Percentiles rank a stretch among this genome's conserved stretches.
Conservation (phyloP, 345 rosid species). For the Garcia nutans region DNA sequence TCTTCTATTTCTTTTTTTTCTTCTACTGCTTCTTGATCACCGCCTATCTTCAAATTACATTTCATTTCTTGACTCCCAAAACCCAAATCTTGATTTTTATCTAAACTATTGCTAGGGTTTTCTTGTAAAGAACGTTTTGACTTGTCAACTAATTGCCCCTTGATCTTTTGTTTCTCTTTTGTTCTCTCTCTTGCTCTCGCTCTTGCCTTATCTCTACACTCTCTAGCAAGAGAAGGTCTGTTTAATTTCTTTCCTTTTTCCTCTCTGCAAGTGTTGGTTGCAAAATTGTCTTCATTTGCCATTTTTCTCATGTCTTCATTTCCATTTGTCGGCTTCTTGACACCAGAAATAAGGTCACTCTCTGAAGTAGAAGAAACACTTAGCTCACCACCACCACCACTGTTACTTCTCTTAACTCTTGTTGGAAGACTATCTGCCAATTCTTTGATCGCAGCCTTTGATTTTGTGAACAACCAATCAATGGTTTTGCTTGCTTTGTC, state of each 20-base stretch:
- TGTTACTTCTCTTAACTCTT: conserved; percentile 19
- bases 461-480: conserved; percentile 50
- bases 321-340: conserved; percentile 13
- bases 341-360: conserved; percentile 41
- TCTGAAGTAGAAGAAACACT: conserved; percentile 37
- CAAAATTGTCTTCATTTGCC: conserved; percentile 11
- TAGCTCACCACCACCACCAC: conserved; percentile 12
- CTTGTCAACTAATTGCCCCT: conserved; percentile 14
- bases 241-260: conserved; percentile 19
- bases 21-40: conserved; percentile 11
- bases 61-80: conserved; percentile 20
- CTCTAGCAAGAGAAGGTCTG: conserved; percentile 33
- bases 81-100: conserved; percentile 22
- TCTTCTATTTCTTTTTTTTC: conserved; percentile 25
- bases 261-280: conserved; percentile 8
- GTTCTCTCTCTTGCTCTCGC: conserved; percentile 76
- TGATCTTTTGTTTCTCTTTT: conserved; percentile 46
- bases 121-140: conserved; percentile 28
- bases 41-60: conserved; percentile 12
- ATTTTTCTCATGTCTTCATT: conserved; percentile 21
- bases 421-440: conserved; percentile 35
- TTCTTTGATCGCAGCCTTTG: conserved; percentile 65
- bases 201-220: conserved; percentile 59
- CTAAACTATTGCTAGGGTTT: conserved; percentile 36
- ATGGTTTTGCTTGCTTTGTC: conserved; percentile 38